phyloP scores from a whole-genome alignment of 2,329 filamentous ascomycete species.

The Colletotrichum sp. region DNA sequence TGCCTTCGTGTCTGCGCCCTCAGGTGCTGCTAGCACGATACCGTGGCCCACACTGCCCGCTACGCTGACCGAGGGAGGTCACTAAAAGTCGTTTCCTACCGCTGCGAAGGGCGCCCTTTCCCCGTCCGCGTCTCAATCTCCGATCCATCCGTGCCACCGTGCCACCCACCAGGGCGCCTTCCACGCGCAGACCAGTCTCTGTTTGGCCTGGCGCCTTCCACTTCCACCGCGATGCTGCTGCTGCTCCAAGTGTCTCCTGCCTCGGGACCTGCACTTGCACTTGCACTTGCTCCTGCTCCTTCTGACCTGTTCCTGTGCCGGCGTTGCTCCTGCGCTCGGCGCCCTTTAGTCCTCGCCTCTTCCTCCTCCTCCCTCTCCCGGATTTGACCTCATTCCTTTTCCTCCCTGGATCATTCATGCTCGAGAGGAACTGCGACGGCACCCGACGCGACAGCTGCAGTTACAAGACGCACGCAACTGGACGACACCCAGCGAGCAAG shows the following conservation, averaged over 20 bases:
- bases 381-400: background rate
- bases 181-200: background rate
- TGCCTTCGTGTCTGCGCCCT: background rate
- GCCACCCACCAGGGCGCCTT: background rate
- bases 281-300: background rate
- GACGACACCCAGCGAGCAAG: background rate
- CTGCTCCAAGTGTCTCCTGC: background rate
- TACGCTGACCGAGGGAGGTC: background rate
- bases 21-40: background rate
- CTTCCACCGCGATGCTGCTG: background rate
- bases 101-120: background rate
- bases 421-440: background rate
- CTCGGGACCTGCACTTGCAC: conserved; percentile 3
- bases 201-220: background rate
- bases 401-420: background rate
- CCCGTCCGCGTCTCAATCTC: conserved; percentile 13
- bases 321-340: background rate
- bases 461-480: background rate
- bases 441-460: background rate
- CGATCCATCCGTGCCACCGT: conserved; percentile 16
- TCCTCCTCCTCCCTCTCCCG: background rate
- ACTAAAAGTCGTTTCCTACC: background rate
- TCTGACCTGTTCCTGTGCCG: background rate
- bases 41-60: background rate
- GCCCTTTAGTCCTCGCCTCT: background rate